Base-by-base conservation (phyloP, 2,329 filamentous ascomycete genomes). In the Cadophora malorum region DNA sequence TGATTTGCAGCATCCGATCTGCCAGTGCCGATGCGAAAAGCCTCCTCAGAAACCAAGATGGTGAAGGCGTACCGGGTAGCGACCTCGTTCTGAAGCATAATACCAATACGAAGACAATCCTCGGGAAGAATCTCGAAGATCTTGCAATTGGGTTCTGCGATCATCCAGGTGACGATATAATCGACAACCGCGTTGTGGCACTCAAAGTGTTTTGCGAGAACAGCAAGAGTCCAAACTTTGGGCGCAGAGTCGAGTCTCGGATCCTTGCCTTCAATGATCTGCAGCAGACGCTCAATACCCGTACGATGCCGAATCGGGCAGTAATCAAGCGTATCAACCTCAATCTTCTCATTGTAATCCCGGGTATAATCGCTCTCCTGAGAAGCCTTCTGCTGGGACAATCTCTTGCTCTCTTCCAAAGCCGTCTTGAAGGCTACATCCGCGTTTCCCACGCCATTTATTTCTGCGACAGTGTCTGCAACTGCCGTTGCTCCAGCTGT, bases 111-210 rank as follows among this genome's bases (percentile, higher is more conserved):
- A 38, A 91, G 82, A 8, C 84, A 80, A 63, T 86, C 83, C 71
- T 91, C 89, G 0, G 90, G 86, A 45, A 90, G 82, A 6, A 88
- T 79, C 72, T 91, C 88, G 16, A 91, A 82, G 71, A 92, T 89
- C 1, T 81, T 79, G 4, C 78, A 79, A 73, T 92, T 91, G 0
- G 78, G 79, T 1, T 79, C 76, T 23, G 82, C 79, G 69, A 86
- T 82, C 12, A 91, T 80, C 90, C 90, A 92, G 38, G 83, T 81
- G 2, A 83, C 77, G 52, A 90, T 82, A 14, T 79, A 80, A 61
- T 87, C 83, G 33, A 76, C 83, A 23, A 88, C 76, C 8, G 81
- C 75, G 4, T 73, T 70, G 1, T 77, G 75, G 65, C 86, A 85
- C 33, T 88, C 85, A 62, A 90, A 84, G 49, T 88, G 81, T 68